phyloP scores from a whole-genome alignment of 495 filamentous ascomycete species.

The Elasticomyces elasticus region DNA sequence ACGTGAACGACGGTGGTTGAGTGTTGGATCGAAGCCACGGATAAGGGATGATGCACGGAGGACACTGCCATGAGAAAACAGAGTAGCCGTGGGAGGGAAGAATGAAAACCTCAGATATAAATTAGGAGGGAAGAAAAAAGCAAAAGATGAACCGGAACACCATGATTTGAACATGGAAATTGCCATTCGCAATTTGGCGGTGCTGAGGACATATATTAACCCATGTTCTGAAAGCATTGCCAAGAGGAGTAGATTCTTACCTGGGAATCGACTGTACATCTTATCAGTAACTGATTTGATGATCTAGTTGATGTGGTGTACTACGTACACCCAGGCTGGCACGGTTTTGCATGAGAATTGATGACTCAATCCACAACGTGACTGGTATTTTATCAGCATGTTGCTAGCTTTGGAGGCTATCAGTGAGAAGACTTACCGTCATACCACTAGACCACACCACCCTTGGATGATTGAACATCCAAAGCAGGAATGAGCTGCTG shows the following conservation, averaged over 20 bases:
- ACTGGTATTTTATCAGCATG: no score
- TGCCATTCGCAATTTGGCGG: not conserved
- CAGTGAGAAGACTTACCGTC: no score
- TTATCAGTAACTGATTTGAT: not conserved
- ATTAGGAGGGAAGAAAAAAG: not conserved
- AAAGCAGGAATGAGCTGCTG: not conserved
- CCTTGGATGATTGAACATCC: no score
- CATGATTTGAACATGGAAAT: not conserved
- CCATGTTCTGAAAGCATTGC: not conserved
- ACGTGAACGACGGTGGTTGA: no score
- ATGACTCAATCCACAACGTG: not conserved
- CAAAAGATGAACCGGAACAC: not conserved
- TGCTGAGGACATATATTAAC: not conserved
- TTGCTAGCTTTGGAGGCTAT: no score
- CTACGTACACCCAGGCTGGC: constrained; percentile 3
- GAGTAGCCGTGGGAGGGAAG: no score
- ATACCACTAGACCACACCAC: constrained; percentile 9
- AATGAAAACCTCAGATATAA: no score
- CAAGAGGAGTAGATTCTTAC: not conserved
- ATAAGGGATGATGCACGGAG: no score
- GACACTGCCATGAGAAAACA: no score
- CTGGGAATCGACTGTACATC: not conserved
- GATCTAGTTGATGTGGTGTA: not conserved
- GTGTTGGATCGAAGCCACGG: no score
- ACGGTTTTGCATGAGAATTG: not conserved